Evolutionary conservation across 345 rosid species (phyloP), one percentile per base, ranked within the genome.

Genomic region (Syzygium oleosum): DNA sequence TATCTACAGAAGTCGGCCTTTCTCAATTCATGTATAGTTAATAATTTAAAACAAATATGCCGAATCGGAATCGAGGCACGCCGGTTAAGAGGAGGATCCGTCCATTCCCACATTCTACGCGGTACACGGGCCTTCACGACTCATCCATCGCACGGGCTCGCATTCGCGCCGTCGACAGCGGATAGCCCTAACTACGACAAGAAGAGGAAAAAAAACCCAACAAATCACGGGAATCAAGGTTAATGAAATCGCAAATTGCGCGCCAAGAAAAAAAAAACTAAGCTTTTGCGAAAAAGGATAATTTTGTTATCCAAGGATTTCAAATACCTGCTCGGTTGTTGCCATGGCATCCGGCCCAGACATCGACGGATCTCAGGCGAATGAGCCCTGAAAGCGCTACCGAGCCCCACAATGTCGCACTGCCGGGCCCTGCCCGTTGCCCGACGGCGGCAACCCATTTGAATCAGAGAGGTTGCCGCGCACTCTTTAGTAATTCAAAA

Each of bases 121-220:
- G 0, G 8, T 6, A 61, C 9, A 2, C 4, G 6, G 7, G 21
- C 58, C 25, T 19, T 21, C 58, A 1, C 21, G 9, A 21, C 4
- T 54, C 25, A 21, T 19, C 21, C 25, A 1, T 21, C 3, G 9
- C 25, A 19, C 4, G 4, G 46, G 46, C 46, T 43, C 46, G 6
- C 46, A 1, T 6, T 6, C 46, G 5, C 46, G 7, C 46, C 46
- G 1, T 43, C 46, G 46, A 6, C 7, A 34, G 16, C 2, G 22
- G 3, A 68, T 38, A 1, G 16, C 23, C 6, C 2, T 17, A 68
- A 34, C 34, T 31, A 4, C 0, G 11, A 9, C 1, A 27, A 12
- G 27, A 8, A 4, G 1, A 16, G 4, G 2, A 9, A 34, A 73
- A 4, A 6, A 2, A 15, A 17, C 9, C 1, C 3, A 0, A 19